Percentiles rank a stretch among this genome's conserved stretches.
Conservation (phyloP, 1,284 basidiomycete genomes). For the Marasmius fiardii region DNA sequence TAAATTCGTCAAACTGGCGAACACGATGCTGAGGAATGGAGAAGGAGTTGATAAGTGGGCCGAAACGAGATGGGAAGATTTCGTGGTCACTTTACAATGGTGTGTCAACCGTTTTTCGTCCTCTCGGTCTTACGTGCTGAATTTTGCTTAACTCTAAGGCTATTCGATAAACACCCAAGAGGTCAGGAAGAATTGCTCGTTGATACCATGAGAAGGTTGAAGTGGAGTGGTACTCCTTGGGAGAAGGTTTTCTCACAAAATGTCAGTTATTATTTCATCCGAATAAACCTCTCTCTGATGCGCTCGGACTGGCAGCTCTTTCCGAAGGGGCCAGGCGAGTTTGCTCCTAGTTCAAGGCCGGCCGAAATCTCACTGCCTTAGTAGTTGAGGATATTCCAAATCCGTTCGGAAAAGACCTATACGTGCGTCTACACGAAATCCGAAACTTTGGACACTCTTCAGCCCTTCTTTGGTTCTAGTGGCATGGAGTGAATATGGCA, state of each 20-base stretch:
- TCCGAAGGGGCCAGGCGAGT: constrained; percentile 16
- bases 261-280: constrained; percentile 16
- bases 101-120: constrained; percentile 18
- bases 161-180: constrained; percentile 49
- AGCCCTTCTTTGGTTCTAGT: constrained; percentile 10
- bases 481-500: constrained; percentile 43
- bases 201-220: constrained; percentile 53
- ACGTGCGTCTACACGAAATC: background rate
- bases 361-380: constrained; percentile 20
- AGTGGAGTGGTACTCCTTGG: constrained; percentile 52
- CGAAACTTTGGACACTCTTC: no score
- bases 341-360: background rate
- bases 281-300: background rate
- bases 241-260: constrained; percentile 33
- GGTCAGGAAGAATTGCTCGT: constrained; percentile 49
- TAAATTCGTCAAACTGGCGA: constrained; percentile 52
- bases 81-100: constrained; percentile 53
- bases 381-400: constrained; percentile 23
- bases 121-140: background rate
- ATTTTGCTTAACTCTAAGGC: constrained; percentile 33
- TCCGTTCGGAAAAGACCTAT: constrained; percentile 27
- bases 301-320: constrained; percentile 5
- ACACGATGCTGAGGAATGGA: constrained; percentile 50
- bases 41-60: constrained; percentile 52
- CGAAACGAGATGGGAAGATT: constrained; percentile 57